These are phyloP conservation scores for Pulveroboletus sp. DNA, from an alignment of 768 basidiomycete species.

Conservation along the genomic window DNA sequence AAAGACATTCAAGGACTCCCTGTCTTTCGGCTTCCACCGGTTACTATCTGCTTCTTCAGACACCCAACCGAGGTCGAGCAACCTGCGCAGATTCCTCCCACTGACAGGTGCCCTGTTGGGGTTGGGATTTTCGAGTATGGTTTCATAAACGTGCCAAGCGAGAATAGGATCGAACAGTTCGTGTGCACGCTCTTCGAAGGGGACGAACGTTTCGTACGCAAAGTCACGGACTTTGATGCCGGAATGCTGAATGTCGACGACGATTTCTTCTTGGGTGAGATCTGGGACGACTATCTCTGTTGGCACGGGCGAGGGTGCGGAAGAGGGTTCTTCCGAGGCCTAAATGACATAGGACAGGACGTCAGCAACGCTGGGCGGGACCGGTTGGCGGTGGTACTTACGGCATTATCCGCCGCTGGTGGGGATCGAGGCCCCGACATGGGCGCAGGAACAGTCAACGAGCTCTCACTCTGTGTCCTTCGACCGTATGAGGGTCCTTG, in stretches of 20 bases:
- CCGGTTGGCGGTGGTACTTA: conserved; percentile 7
- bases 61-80: conserved; percentile 30
- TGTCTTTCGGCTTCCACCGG: conserved; percentile 26
- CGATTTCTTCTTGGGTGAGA: conserved; percentile 33
- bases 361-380: conserved; percentile 5
- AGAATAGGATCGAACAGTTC: conserved; percentile 32
- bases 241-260: conserved; percentile 26
- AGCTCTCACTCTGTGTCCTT: conserved; percentile 25
- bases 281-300: conserved; percentile 33
- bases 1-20: conserved; percentile 25
- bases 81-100: conserved; percentile 26
- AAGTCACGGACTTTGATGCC: conserved; percentile 34
- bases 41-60: conserved; percentile 16
- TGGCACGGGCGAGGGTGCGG: conserved; percentile 31
- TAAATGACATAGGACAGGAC: neutral
- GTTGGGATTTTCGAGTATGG: conserved; percentile 18
- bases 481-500: conserved; percentile 21
- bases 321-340: conserved; percentile 11
- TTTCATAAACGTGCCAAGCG: conserved; percentile 31
- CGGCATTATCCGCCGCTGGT: conserved; percentile 23
- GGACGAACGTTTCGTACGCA: conserved; percentile 18
- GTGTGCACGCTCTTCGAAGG: conserved; percentile 15
- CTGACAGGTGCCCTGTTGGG: conserved; percentile 18
- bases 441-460: conserved; percentile 9
- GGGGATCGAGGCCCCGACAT: conserved; percentile 10